Conservation (phyloP, 495 filamentous ascomycete species). For the Xylaria longipes region DNA sequence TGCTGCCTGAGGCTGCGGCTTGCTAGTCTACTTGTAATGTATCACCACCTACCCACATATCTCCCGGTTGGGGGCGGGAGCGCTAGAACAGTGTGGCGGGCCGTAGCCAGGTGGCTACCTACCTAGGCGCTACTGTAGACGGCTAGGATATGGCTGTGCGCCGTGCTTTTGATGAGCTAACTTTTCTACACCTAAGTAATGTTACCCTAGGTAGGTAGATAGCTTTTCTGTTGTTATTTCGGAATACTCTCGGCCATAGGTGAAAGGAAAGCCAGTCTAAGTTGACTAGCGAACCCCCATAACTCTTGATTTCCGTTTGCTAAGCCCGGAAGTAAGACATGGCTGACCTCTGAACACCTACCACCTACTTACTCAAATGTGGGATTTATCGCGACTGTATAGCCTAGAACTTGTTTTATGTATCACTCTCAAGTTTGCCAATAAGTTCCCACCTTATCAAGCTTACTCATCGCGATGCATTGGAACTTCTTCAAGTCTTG, state of each 20-base stretch:
- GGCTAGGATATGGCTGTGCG: too few species aligned
- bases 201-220: too few species aligned
- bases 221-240: background rate
- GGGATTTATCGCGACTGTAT: background rate
- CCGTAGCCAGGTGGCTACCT: background rate
- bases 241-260: background rate
- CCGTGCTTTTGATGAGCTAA: too few species aligned
- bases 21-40: too few species aligned
- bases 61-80: too few species aligned
- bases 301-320: background rate
- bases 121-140: too few species aligned
- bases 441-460: background rate
- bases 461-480: background rate
- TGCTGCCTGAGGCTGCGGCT: too few species aligned
- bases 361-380: background rate
- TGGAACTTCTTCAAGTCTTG: background rate
- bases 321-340: background rate
- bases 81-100: background rate
- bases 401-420: background rate
- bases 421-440: background rate
- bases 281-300: background rate
- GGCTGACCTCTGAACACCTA: background rate
- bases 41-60: too few species aligned
- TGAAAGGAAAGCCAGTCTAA: background rate
- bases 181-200: too few species aligned